Conservation (phyloP, 352 stramenopile genomes). For the Phytopythium mirpurense region DNA sequence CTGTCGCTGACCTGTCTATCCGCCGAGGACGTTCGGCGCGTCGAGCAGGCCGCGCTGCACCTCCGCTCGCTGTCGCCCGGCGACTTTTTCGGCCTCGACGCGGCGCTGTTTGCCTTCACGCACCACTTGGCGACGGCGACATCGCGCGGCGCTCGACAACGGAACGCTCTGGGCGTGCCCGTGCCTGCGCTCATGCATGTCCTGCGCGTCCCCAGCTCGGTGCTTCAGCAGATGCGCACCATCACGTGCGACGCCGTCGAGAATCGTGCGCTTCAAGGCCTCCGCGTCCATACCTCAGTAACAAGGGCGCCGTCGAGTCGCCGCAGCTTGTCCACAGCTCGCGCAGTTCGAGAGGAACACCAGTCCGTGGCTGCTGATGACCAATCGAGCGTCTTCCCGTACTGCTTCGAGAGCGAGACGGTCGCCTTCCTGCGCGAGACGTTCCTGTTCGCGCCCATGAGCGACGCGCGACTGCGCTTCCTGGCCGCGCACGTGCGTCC, state of each 20-base stretch:
- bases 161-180: conserved; percentile 40
- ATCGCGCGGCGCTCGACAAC: conserved; percentile 33
- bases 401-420: conserved; percentile 14
- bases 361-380: neutral
- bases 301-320: neutral
- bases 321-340: neutral
- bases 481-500: conserved; percentile 35
- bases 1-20: neutral
- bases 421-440: conserved; percentile 28
- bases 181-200: conserved; percentile 28
- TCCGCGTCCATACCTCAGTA: neutral
- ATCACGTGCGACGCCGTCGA: conserved; percentile 7
- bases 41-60: conserved; percentile 6
- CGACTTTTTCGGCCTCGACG: conserved; percentile 45
- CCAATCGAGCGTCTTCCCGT: conserved; percentile 7
- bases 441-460: conserved; percentile 38
- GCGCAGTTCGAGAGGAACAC: no score
- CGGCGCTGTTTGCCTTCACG: conserved; percentile 35
- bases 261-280: neutral
- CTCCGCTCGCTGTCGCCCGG: conserved; percentile 27
- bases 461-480: conserved; percentile 29
- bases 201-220: conserved; percentile 25
- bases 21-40: conserved; percentile 5
- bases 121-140: conserved; percentile 25
- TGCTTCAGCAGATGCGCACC: conserved; percentile 23